Evolutionary conservation across 768 basidiomycete species (phyloP).

Genomic region (Pleurotus platypus): DNA sequence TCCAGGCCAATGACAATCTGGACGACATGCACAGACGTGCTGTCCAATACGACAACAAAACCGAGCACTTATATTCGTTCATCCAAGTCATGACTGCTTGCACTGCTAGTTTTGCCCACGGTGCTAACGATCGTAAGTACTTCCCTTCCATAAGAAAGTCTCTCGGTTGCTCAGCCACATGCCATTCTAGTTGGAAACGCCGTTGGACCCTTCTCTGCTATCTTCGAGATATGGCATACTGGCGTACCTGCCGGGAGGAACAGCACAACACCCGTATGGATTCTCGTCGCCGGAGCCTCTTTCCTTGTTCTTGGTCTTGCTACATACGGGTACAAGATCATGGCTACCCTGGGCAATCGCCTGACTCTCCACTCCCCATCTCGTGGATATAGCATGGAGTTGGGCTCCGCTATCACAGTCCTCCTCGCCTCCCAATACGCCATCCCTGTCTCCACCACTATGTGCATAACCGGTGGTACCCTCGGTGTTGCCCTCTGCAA

Average conservation of each 20-base stretch:
- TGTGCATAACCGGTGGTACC: conserved; percentile 25
- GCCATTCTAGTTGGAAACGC: conserved; percentile 19
- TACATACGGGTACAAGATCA: conserved; percentile 24
- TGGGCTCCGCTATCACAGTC: conserved; percentile 24
- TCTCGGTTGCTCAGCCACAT: too few species aligned
- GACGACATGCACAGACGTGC: conserved; percentile 18
- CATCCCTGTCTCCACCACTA: conserved; percentile 24
- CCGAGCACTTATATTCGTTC: conserved; percentile 26
- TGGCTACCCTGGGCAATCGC: conserved; percentile 25
- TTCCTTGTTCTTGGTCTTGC: conserved; percentile 22
- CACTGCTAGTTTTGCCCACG: conserved; percentile 25
- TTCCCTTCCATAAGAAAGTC: too few species aligned
- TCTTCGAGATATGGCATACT: conserved; percentile 21
- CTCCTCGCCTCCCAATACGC: conserved; percentile 26
- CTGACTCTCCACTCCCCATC: conserved; percentile 26
- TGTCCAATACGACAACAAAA: conserved; percentile 22
- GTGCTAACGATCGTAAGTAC: conserved; percentile 17
- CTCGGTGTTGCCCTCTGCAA: conserved; percentile 25
- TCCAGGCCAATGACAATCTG: conserved; percentile 15
- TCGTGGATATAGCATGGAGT: conserved; percentile 25
- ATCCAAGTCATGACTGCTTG: conserved; percentile 27
- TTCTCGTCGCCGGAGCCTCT: conserved; percentile 20
- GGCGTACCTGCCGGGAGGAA: conserved; percentile 14
- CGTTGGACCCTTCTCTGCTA: conserved; percentile 25
- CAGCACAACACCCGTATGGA: conserved; percentile 20